These are phyloP conservation scores for Microdochium bolleyi DNA, from an alignment of 2,329 filamentous ascomycete genomes.

Conservation along the genomic window DNA sequence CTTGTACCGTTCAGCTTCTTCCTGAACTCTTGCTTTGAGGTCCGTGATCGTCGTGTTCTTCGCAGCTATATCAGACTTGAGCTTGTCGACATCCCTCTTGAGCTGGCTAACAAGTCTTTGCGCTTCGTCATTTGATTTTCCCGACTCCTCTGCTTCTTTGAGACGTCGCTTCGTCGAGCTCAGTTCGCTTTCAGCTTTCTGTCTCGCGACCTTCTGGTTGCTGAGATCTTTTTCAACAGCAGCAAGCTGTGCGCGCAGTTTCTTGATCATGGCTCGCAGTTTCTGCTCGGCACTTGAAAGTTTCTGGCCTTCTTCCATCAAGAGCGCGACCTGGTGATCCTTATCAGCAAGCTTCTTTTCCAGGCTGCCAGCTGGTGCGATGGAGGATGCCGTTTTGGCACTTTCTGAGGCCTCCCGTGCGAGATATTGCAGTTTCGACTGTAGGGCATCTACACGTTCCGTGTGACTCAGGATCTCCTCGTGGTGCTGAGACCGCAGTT, in stretches of 20 bases:
- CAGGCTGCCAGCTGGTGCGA: slow-evolving; percentile 53
- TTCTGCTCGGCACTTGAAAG: slow-evolving; percentile 82
- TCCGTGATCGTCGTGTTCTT: slow-evolving; percentile 60
- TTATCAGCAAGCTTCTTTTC: slow-evolving; percentile 83
- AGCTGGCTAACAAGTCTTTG: slow-evolving; percentile 16
- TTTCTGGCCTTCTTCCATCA: slow-evolving; percentile 89
- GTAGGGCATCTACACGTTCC: slow-evolving; percentile 85
- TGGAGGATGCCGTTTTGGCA: slow-evolving; percentile 60
- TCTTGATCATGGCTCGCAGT: slow-evolving; percentile 75
- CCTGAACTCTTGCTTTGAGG: slow-evolving; percentile 61
- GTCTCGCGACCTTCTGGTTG: slow-evolving; percentile 50
- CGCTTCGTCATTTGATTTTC: slow-evolving; percentile 43
- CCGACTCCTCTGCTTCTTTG: slow-evolving; percentile 40
- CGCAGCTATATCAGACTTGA: slow-evolving; percentile 55
- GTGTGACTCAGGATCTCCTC: slow-evolving; percentile 79
- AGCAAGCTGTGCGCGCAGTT: slow-evolving; percentile 58
- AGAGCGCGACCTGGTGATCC: slow-evolving; percentile 78
- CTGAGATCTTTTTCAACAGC: slow-evolving; percentile 58
- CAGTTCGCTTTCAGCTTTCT: slow-evolving; percentile 47
- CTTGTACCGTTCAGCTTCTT: slow-evolving; percentile 59
- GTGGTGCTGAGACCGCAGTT: slow-evolving; percentile 50
- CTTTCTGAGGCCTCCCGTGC: slow-evolving; percentile 71
- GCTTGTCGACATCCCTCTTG: slow-evolving; percentile 37
- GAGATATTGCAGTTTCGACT: slow-evolving; percentile 85
- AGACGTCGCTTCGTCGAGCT: slow-evolving; percentile 37